These are phyloP conservation scores for Scutellaria galericulata DNA, from an alignment of 257 asterid genomes.

Conservation along the genomic window DNA sequence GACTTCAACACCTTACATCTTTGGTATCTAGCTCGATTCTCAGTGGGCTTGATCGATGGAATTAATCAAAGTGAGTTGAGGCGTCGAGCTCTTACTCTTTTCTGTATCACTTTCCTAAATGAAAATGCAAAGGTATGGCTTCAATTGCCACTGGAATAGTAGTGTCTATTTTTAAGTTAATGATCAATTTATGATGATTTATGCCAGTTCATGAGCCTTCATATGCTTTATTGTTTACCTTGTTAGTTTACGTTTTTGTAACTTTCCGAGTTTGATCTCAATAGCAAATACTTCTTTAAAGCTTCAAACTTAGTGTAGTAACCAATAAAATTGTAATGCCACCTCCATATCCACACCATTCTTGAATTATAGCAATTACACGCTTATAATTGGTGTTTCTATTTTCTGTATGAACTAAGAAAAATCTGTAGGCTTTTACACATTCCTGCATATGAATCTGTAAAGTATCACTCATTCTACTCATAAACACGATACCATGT, in stretches of 20 bases:
- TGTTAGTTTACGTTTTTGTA: neutral
- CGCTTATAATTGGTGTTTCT: neutral
- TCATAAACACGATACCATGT: neutral
- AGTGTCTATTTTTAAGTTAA: neutral
- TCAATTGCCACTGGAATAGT: slow-evolving; percentile 1
- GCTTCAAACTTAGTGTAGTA: neutral
- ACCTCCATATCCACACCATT: neutral
- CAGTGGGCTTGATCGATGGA: slow-evolving; percentile 78
- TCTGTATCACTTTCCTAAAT: slow-evolving; percentile 73
- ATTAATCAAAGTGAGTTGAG: slow-evolving; percentile 78
- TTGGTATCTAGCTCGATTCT: slow-evolving; percentile 60
- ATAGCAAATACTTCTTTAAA: neutral
- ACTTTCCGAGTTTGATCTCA: neutral
- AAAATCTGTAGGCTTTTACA: no score
- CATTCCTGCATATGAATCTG: neutral
- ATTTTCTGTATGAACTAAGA: neutral
- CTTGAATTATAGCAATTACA: neutral
- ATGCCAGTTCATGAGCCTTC: neutral
- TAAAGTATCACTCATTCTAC: neutral
- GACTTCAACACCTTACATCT: slow-evolving; percentile 27
- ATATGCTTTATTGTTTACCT: neutral
- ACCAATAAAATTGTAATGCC: neutral
- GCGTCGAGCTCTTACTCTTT: slow-evolving; percentile 85
- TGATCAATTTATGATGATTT: neutral
- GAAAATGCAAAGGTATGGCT: slow-evolving; percentile 73